Evolutionary conservation across 148 eudicot genomes (phyloP), one percentile per base, ranked within the genome.

Genomic region (Heliosperma pusillum): DNA sequence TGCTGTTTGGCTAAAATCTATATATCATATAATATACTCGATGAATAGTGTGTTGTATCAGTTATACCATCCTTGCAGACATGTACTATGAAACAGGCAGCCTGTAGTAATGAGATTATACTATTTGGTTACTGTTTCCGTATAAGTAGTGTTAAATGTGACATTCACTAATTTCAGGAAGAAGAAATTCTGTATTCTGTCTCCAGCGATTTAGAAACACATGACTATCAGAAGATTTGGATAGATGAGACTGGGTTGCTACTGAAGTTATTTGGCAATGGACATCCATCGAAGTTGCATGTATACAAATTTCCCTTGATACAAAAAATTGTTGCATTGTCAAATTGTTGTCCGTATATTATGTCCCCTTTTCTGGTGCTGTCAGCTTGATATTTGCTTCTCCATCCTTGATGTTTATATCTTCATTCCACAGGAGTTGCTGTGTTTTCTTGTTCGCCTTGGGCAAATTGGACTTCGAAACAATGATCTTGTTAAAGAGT

Each of bases 361-460:
- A 10, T 56, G 7, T 65, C 66, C 50, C 22, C 7, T 9, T 27
- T 20, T 76, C 16, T 64, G 19, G 27, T 55, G 66, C 76, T 76
- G 63, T 60, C 40, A 42, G 65, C 66, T 40, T 71, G 72, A 47
- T 52, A 66, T 61, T 61, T n/a, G 63, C 45, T 70, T 20, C 9
- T 16, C 15, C 26, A 66, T 22, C 16, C 33, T 61, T 21, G 6
- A 5, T 36, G 44, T 62, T 62, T 68, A 16, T 42, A 52, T 5
- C 65, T 17, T 19, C 24, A 55, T 76, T 66, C 55, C 56, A 72
- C 90, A 95, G 93, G 87, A 78, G 76, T 85, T 90, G 17, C 79
- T 95, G 78, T 78, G 72, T 77, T 88, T 95, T 81, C 88, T 81
- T 62, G 92, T 95, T 79, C 88, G 80, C 64, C 53, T 95, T 40